Evolutionary conservation across 148 eudicot species (phyloP).

Genomic region (Agrostemma githago): DNA sequence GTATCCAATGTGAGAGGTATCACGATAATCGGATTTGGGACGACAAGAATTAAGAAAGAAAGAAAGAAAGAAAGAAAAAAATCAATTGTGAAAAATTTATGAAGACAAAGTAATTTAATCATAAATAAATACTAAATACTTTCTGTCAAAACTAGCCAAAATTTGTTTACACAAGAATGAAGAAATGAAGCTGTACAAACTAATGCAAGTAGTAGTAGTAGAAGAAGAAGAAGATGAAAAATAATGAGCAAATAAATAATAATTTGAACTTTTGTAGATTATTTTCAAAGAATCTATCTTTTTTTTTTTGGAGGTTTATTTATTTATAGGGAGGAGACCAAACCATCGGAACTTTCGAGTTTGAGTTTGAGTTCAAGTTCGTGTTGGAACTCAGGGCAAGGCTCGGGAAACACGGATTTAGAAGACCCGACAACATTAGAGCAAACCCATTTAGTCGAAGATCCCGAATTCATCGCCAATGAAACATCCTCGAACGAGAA

Average conservation of each 20-base stretch:
- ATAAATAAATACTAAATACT: constrained; percentile 15
- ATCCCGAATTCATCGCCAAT: constrained; percentile 25
- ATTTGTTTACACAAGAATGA: constrained; percentile 56
- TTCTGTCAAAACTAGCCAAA: constrained; percentile 40
- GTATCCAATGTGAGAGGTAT: no score
- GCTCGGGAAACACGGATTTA: constrained; percentile 35
- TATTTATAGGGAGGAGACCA: constrained; percentile 25
- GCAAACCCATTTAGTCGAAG: constrained; percentile 35
- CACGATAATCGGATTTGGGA: no score
- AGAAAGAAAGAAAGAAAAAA: neutral
- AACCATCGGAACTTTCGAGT: constrained; percentile 25
- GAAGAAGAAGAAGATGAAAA: constrained; percentile 29
- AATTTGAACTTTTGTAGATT: constrained; percentile 17
- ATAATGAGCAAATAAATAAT: constrained; percentile 19
- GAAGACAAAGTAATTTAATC: constrained; percentile 23
- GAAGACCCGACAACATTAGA: constrained; percentile 45
- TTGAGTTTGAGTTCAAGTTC: neutral
- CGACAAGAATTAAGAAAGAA: no score
- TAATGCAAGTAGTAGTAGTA: constrained; percentile 35
- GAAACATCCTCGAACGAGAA: constrained; percentile 34
- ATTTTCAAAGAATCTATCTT: constrained; percentile 43
- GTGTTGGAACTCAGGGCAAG: constrained; percentile 38
- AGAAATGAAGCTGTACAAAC: constrained; percentile 55
- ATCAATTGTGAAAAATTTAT: neutral
- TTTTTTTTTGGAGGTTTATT: constrained; percentile 11